Percentiles rank a stretch among this genome's conserved stretches.
Conservation (phyloP, 2,329 filamentous ascomycete genomes). For the Diaporthe vaccinii region DNA sequence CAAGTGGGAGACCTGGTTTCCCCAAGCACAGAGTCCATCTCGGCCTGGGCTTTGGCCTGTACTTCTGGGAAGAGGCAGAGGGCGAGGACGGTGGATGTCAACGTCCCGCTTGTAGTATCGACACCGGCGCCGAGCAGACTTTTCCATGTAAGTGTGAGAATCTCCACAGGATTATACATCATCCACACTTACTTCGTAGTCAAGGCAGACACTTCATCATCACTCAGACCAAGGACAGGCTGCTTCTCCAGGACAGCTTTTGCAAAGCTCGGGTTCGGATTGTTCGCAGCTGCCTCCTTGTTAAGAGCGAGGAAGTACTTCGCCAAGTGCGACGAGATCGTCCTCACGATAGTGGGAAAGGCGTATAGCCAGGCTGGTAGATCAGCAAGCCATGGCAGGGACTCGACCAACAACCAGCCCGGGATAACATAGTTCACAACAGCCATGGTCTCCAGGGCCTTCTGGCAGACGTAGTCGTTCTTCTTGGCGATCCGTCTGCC, state of each 20-base stretch:
- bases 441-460: slow-evolving; percentile 2
- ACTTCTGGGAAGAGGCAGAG: slow-evolving; percentile 19
- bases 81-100: slow-evolving; percentile 23
- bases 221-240: background rate
- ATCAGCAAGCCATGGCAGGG: slow-evolving; percentile 26
- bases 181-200: slow-evolving; percentile 28
- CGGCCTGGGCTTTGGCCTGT: slow-evolving; percentile 27
- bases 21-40: slow-evolving; percentile 30
- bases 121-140: slow-evolving; percentile 20
- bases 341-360: slow-evolving; percentile 14
- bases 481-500: slow-evolving; percentile 3
- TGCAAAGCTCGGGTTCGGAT: slow-evolving; percentile 24
- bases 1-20: slow-evolving; percentile 9
- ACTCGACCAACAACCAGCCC: slow-evolving; percentile 24
- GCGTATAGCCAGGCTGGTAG: slow-evolving; percentile 25
- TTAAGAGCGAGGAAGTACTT: slow-evolving; percentile 24
- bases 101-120: background rate
- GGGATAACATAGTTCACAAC: slow-evolving; percentile 8
- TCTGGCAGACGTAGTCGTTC: slow-evolving; percentile 21
- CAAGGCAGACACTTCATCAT: background rate
- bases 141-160: background rate
- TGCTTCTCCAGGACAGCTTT: slow-evolving; percentile 25
- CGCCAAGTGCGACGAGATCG: slow-evolving; percentile 6
- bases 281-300: slow-evolving; percentile 21
- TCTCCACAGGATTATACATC: background rate